Percentiles rank a stretch among this genome's conserved stretches.
Evolutionary conservation across 2,329 filamentous ascomycete species (phyloP).

Genomic region (Botrytis medusae): DNA sequence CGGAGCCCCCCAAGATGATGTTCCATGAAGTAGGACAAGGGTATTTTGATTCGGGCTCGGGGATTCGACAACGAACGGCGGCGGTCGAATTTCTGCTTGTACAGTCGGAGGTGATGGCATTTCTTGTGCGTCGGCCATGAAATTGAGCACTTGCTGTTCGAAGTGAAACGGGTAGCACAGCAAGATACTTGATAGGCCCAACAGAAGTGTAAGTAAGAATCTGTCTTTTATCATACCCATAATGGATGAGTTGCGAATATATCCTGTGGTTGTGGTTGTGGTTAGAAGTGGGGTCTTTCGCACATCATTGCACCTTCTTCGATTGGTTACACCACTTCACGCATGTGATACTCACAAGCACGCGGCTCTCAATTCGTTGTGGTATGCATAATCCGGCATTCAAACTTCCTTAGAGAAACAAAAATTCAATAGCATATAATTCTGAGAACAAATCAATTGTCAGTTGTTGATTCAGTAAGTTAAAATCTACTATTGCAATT

Average conservation of each 20-base stretch:
- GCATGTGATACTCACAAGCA: background rate
- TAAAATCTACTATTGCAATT: background rate
- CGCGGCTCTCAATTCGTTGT: background rate
- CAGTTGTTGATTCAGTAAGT: background rate
- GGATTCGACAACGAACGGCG: constrained; percentile 28
- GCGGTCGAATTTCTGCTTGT: constrained; percentile 2
- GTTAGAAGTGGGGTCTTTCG: background rate
- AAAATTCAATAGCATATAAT: background rate
- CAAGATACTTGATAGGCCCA: background rate
- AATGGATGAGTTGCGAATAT: background rate
- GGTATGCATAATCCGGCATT: background rate
- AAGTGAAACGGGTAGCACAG: background rate
- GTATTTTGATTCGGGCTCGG: constrained; percentile 39
- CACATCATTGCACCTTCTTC: background rate
- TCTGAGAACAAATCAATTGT: background rate
- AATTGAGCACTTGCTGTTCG: background rate
- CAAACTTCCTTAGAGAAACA: background rate
- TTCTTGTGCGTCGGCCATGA: background rate
- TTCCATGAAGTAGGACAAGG: constrained; percentile 46
- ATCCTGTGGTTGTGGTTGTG: background rate
- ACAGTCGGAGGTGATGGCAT: background rate
- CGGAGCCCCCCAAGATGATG: constrained; percentile 40
- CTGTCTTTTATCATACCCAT: background rate
- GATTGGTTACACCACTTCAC: background rate
- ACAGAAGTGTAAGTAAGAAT: background rate